These are phyloP conservation scores for Oropetium thomaeum DNA, from an alignment of 176 grass and related monocot genomes.

Conservation along the genomic window DNA sequence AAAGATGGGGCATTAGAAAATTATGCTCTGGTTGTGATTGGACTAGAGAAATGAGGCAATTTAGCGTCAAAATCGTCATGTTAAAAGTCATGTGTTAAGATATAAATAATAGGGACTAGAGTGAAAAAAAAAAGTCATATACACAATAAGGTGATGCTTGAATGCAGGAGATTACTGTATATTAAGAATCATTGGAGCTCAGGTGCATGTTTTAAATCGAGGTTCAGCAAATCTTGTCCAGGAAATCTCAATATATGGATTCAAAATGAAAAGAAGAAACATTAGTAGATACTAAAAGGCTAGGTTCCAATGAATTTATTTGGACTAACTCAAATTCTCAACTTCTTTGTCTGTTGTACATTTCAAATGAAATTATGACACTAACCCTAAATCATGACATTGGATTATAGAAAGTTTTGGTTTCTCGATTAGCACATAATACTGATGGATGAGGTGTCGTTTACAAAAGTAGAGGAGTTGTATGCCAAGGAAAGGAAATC, in stretches of 20 bases:
- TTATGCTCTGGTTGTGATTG: not conserved
- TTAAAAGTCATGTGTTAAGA: not conserved
- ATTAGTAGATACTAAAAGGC: not conserved
- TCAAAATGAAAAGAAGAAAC: not conserved
- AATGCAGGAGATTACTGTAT: not conserved
- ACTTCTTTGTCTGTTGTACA: not conserved
- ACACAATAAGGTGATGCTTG: not conserved
- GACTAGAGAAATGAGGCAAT: conserved; percentile 1
- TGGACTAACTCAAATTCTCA: conserved; percentile 19
- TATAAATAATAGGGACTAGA: not conserved
- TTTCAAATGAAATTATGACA: conserved; percentile 7
- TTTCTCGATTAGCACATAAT: conserved; percentile 6
- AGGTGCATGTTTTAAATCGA: not conserved
- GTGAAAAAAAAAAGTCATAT: not conserved
- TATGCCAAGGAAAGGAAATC: conserved; percentile 5
- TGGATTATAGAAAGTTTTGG: not conserved
- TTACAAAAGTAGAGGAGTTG: conserved; percentile 19
- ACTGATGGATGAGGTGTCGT: not conserved
- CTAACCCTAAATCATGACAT: conserved; percentile 4
- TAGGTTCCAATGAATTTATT: not conserved
- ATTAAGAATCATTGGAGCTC: not conserved
- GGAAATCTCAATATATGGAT: not conserved
- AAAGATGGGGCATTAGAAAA: conserved; percentile 38
- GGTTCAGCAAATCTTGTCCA: too few relatives aligned
- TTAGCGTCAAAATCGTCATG: not conserved